Evolutionary conservation across 768 basidiomycete species (phyloP).

Genomic region (Psilocybe azurescens): DNA sequence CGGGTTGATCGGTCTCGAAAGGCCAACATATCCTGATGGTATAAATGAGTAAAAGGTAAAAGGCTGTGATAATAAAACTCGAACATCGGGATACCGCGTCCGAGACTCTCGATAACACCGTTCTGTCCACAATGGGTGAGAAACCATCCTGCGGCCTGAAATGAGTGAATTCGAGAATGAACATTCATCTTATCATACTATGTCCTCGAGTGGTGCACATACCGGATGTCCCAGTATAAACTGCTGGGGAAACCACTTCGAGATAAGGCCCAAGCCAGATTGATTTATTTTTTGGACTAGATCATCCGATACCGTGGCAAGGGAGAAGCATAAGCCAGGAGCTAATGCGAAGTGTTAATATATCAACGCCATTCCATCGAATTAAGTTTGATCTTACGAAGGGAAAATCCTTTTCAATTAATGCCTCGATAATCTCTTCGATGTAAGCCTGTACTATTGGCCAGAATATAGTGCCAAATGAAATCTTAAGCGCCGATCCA

Average conservation of each 20-base stretch:
- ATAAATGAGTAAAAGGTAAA: too few species aligned
- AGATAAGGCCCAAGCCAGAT: background rate
- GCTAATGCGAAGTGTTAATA: background rate
- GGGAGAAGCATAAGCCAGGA: slow-evolving; percentile 13
- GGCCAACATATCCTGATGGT: slow-evolving; percentile 15
- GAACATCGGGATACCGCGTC: slow-evolving; percentile 14
- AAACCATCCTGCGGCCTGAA: slow-evolving; percentile 18
- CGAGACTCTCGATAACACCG: slow-evolving; percentile 14
- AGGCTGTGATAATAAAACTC: background rate
- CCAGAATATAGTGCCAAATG: slow-evolving; percentile 17
- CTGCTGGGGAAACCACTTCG: slow-evolving; percentile 10
- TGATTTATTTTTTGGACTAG: background rate
- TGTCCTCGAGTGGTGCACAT: background rate
- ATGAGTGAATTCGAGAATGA: background rate
- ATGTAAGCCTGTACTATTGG: slow-evolving; percentile 10
- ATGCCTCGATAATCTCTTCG: slow-evolving; percentile 14
- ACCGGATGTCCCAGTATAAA: slow-evolving; percentile 16
- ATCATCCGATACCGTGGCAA: background rate
- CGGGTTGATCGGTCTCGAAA: slow-evolving; percentile 15
- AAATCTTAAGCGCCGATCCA: slow-evolving; percentile 5
- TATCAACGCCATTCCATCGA: background rate
- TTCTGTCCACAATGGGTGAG: slow-evolving; percentile 18
- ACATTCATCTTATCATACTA: background rate
- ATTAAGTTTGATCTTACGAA: slow-evolving; percentile 8
- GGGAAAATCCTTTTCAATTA: slow-evolving; percentile 17